Base-by-base conservation (phyloP, 2,329 filamentous ascomycete genomes). In the Lasiodiplodia hormozganensis region DNA sequence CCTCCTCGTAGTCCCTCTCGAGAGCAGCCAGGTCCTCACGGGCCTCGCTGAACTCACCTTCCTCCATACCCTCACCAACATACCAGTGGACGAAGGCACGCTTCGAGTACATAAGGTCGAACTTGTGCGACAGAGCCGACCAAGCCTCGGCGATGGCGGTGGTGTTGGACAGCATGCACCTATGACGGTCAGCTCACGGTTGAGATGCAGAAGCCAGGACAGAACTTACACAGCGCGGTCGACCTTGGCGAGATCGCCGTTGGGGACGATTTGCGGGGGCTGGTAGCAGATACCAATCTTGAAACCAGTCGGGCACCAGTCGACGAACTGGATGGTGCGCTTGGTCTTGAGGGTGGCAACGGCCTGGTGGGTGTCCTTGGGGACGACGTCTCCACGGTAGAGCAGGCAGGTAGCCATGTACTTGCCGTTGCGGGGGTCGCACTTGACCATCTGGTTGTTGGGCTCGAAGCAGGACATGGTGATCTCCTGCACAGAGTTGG, bases 201-300 rank as follows among this genome's bases (percentile, higher is more conserved):
- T 51, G 8, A 14, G 23, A 23, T 56, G 10, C 0, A 28, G 23
- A 25, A 12, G 18, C 56, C 4, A 38, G 18, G 11, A 31, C 6
- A 25, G 23, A 21, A 68, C 67, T 52, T 68, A 68, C 88, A 98
- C 95, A 84, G 96, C 95, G 79, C 96, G 94, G 89, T 95, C 93
- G 84, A 97, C 95, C 88, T 97, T 96, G 84, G 96, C 95, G 72
- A 98, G 89, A 80, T 98, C 96, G 78, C 95, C 95, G 85, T 97
- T 97, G 79, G 94, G 96, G 68, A 98, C 95, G 84, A 92, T 91
- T 86, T 96, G 90, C 74, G 95, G 95, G 79, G 94, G 92, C 88
- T 98, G 94, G 84, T 90, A 90, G 85, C 90, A 91, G 85, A 92
- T 91, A 74, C 89, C 90, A 69, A 92, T 85, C 86, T 92, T 92